Conservation (phyloP, 2,329 filamentous ascomycete genomes). For the Cercospora beticola region DNA sequence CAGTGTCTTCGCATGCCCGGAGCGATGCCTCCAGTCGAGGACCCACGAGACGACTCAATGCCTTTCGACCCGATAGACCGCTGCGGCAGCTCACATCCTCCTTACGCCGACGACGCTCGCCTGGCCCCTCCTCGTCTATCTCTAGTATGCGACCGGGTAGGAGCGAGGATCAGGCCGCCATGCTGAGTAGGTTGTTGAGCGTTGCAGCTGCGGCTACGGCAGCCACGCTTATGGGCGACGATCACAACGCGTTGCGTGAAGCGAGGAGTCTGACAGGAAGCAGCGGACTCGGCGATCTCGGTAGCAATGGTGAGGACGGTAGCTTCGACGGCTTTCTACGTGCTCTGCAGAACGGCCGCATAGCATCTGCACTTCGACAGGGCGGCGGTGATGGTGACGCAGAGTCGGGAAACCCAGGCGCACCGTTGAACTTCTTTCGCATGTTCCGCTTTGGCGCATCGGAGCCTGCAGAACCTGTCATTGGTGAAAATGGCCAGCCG, state of each 20-base stretch:
- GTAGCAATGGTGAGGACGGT: slow-evolving; percentile 56
- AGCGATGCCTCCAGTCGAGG: slow-evolving; percentile 33
- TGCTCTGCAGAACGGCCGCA: slow-evolving; percentile 60
- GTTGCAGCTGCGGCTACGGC: slow-evolving; percentile 64
- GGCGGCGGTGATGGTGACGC: slow-evolving; percentile 40
- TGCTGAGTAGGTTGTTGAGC: slow-evolving; percentile 61
- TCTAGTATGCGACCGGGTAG: slow-evolving; percentile 42
- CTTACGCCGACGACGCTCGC: slow-evolving; percentile 54
- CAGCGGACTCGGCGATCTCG: slow-evolving; percentile 34
- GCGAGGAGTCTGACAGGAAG: slow-evolving; percentile 53
- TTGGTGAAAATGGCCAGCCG: slow-evolving; percentile 31
- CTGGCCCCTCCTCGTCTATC: slow-evolving; percentile 32
- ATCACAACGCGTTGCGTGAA: slow-evolving; percentile 56
- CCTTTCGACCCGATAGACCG: slow-evolving; percentile 36
- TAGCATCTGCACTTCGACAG: slow-evolving; percentile 57
- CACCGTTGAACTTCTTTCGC: slow-evolving; percentile 65
- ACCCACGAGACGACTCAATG: slow-evolving; percentile 31
- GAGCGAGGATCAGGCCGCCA: slow-evolving; percentile 62
- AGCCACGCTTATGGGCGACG: slow-evolving; percentile 62
- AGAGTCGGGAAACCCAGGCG: slow-evolving; percentile 43
- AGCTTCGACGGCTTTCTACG: slow-evolving; percentile 64
- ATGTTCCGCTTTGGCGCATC: slow-evolving; percentile 65
- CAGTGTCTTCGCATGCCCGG: slow-evolving; percentile 26
- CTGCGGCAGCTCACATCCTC: slow-evolving; percentile 47
- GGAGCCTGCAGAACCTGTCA: slow-evolving; percentile 15